Evolutionary conservation across 129 eudicot genomes (phyloP), one percentile per base, ranked within the genome.

Genomic region (Artemisia annua): DNA sequence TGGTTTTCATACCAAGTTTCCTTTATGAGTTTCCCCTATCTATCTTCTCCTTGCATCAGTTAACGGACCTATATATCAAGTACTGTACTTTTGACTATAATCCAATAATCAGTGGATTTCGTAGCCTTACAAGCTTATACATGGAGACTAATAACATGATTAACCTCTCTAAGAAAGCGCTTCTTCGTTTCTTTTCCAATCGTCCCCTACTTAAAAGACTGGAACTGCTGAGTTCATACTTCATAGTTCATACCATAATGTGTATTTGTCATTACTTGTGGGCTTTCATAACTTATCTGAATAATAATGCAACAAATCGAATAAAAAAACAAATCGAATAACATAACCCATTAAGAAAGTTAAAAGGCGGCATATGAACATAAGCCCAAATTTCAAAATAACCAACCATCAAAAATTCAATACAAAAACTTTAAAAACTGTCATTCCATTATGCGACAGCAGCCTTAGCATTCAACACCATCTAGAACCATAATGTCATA

Each of bases 1-100:
- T 16, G 2, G 46, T 61, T 11, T 11, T 19, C 46, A 13, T 14
- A n/a, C 56, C 16, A 17, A 51, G n/a, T 51, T 13, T 51, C 56
- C 43, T 32, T 32, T 32, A 32, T 5, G 43, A n/a, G 56, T 51
- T 51, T 11, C 56, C 56, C 56, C 16, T 51, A 51, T 13, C 14
- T 11, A 51, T 51, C 56, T 51, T 51, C 56, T 51, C 56, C n/a
- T 51, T 51, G 56, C 56, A 51, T 51, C 56, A 14, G n/a, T 51
- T 51, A 51, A 51, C 56, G 16, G 5, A 51, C 56, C 56, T 51
- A 11, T 51, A 51, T 51, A 3, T 51, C 16, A 11, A 51, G 14
- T 4, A 51, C 14, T 51, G 56, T 51, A 13, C n/a, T 51, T n/a
- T 51, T 51, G 56, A 51, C 16, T n/a, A 51, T 51, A 13, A 51